These are phyloP conservation scores for Mycena indigotica DNA, from an alignment of 768 basidiomycete species.

Conservation along the genomic window DNA sequence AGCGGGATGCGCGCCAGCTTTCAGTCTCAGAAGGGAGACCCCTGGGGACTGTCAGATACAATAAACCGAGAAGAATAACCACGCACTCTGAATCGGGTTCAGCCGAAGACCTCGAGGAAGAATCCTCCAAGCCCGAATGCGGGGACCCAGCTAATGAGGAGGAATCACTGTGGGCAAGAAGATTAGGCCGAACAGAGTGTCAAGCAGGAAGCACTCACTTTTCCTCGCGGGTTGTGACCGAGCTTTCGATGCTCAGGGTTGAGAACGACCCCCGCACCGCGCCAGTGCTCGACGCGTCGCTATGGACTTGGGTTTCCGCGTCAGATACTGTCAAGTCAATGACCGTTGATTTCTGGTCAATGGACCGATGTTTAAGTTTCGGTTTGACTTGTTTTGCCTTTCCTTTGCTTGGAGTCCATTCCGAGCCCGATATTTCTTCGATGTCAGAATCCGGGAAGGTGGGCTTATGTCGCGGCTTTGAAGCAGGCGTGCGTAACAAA, in stretches of 20 bases:
- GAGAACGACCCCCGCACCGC: background rate
- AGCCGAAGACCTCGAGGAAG: background rate
- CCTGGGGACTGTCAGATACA: background rate
- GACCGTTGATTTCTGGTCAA: too few relatives aligned
- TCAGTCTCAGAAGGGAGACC: background rate
- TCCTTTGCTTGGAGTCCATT: too few relatives aligned
- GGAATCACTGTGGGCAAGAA: background rate
- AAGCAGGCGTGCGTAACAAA: too few relatives aligned
- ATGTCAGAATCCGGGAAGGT: too few relatives aligned
- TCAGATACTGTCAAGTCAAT: too few relatives aligned
- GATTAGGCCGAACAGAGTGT: background rate
- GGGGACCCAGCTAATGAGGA: background rate
- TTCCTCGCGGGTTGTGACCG: background rate
- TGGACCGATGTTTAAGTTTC: too few relatives aligned
- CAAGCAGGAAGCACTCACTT: background rate
- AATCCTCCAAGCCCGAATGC: background rate
- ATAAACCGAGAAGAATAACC: background rate
- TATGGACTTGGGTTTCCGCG: background rate
- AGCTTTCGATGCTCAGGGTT: background rate
- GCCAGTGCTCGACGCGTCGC: background rate
- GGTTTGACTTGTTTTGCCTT: too few relatives aligned
- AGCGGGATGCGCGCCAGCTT: background rate
- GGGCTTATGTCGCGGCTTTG: background rate
- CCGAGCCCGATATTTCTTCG: too few relatives aligned
- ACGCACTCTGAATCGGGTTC: conserved; percentile 20